Evolutionary conservation across 2,329 filamentous ascomycete genomes (phyloP).

Genomic region (Aspergillus tanneri): DNA sequence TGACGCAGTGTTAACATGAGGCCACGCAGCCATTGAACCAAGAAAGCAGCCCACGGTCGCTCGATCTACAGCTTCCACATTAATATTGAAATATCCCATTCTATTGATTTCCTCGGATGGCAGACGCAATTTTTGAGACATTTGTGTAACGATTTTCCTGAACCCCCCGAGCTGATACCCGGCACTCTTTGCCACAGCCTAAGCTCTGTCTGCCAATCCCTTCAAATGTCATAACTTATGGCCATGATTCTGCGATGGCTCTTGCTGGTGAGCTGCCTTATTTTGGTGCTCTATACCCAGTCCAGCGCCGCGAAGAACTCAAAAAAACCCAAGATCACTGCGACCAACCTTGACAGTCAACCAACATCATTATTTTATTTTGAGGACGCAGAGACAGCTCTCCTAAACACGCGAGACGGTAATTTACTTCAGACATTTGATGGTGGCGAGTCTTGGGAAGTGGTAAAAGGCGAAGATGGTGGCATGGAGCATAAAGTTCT

Average conservation of each 20-base stretch:
- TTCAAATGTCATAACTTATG: conserved; percentile 32
- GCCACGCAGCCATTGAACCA: conserved; percentile 27
- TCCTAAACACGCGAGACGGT: conserved; percentile 65
- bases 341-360: conserved; percentile 63
- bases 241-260: conserved; percentile 46
- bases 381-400: conserved; percentile 77
- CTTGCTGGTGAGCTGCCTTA: conserved; percentile 50
- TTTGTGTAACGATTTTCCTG: background rate
- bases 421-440: conserved; percentile 76
- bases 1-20: conserved; percentile 31
- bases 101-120: too few species aligned
- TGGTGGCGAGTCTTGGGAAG: conserved; percentile 75
- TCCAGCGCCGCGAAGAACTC: conserved; percentile 51
- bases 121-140: too few species aligned
- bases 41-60: too few species aligned
- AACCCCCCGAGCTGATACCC: background rate
- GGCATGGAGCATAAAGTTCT: conserved; percentile 49
- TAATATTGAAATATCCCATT: too few species aligned
- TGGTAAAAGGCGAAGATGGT: conserved; percentile 61
- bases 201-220: background rate
- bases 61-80: too few species aligned
- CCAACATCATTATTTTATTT: conserved; percentile 82
- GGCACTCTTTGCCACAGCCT: background rate
- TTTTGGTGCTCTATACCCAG: conserved; percentile 51
- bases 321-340: conserved; percentile 64